phyloP scores from a whole-genome alignment of 441 rosid species.

The Hura crepitans region DNA sequence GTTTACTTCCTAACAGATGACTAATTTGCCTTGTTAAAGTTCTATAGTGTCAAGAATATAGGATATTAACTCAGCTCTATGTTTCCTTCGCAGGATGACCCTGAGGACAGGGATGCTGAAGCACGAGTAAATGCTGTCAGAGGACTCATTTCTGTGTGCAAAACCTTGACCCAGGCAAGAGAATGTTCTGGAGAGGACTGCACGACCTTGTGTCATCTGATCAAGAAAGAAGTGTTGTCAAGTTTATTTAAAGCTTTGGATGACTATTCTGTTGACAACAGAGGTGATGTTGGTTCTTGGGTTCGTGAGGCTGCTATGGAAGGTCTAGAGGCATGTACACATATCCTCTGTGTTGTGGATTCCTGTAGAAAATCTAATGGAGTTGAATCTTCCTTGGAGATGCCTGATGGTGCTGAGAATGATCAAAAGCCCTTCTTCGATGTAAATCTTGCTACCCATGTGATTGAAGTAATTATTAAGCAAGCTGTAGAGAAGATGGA shows the following conservation, averaged over 20 bases:
- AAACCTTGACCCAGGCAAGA: slow-evolving; percentile 56
- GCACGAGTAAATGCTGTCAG: slow-evolving; percentile 90
- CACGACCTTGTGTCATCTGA: slow-evolving; percentile 47
- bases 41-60: slow-evolving; percentile 11
- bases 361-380: slow-evolving; percentile 21
- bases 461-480: slow-evolving; percentile 66
- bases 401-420: slow-evolving; percentile 28
- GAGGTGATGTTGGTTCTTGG: slow-evolving; percentile 99
- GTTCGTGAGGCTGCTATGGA: slow-evolving; percentile 96
- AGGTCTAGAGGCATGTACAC: slow-evolving; percentile 82
- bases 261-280: slow-evolving; percentile 90
- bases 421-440: slow-evolving; percentile 36
- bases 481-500: slow-evolving; percentile 98
- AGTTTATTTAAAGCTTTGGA: slow-evolving; percentile 76
- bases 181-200: slow-evolving; percentile 37
- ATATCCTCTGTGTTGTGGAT: slow-evolving; percentile 52
- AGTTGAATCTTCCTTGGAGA: slow-evolving; percentile 27
- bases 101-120: slow-evolving; percentile 94
- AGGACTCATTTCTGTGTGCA: slow-evolving; percentile 81
- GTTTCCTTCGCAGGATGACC: slow-evolving; percentile 55
- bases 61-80: slow-evolving; percentile 23
- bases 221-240: slow-evolving; percentile 75
- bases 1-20: slow-evolving; percentile 33
- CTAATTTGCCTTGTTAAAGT: background rate
- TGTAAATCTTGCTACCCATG: slow-evolving; percentile 49